Evolutionary conservation across 2,329 filamentous ascomycete species (phyloP).

Genomic region (Fusarium praegraminearum): DNA sequence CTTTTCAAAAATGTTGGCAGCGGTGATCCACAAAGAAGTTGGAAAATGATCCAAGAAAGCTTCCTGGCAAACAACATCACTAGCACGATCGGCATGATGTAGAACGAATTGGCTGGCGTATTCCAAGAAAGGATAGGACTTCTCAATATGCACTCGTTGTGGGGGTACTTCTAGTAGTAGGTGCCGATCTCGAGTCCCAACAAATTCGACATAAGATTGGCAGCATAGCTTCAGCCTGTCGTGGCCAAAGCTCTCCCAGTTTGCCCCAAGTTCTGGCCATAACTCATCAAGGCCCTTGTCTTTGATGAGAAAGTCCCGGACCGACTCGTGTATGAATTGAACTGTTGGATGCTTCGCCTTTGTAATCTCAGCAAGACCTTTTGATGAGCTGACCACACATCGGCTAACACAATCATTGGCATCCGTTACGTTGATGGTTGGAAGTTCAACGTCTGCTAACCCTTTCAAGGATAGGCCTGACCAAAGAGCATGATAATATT

Average conservation of each 20-base stretch:
- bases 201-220: slow-evolving; percentile 4
- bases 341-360: slow-evolving; percentile 50
- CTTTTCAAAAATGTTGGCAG: slow-evolving; percentile 4
- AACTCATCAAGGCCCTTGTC: slow-evolving; percentile 47
- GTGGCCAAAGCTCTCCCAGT: slow-evolving; percentile 13
- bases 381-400: slow-evolving; percentile 59
- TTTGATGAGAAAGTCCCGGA: slow-evolving; percentile 60
- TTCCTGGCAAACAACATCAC: background rate
- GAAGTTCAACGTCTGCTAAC: rapidly evolving
- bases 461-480: background rate
- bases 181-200: rapidly evolving
- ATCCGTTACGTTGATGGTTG: slow-evolving; percentile 39
- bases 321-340: slow-evolving; percentile 67
- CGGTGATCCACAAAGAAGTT: rapidly evolving
- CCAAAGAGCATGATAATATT: slow-evolving; percentile 56
- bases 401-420: background rate
- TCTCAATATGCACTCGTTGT: rapidly evolving
- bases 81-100: slow-evolving; percentile 15
- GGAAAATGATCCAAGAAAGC: background rate
- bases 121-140: slow-evolving; percentile 19
- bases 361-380: slow-evolving; percentile 62
- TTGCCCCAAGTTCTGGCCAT: slow-evolving; percentile 20
- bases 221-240: slow-evolving; percentile 19
- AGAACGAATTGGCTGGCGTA: slow-evolving; percentile 28
- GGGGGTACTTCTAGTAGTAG: too few species aligned